Base-by-base conservation (phyloP, 1,139 yeast genomes). In the Sugiyamaella castrensis region DNA sequence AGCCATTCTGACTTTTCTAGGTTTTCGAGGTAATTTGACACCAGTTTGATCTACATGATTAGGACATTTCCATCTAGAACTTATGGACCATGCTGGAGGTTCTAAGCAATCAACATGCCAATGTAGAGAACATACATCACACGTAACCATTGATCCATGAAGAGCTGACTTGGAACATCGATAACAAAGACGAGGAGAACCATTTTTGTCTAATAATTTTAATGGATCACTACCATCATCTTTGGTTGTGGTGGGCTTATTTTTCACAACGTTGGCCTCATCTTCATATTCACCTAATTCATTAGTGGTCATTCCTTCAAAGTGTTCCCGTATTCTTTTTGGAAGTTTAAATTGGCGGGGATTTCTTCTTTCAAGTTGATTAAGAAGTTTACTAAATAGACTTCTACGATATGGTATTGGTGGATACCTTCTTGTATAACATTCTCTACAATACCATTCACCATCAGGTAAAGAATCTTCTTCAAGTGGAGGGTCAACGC, bases 41-140 rank as follows among this genome's bases (percentile, higher is more conserved):
- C 82, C 69, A 8, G 83, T 69, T 43, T 76, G 75, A 41, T 81
- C 87, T 11, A 81, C 79, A 67, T 92, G 98, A 59, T 87, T 82
- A 0, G 98, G 98, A 64, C 98, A 92, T 68, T 81, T 82, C 98
- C 98, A 92, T 63, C 87, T 87, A 37, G 78, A 75, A 1, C 95
- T 94, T 37, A 88, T 68, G 24, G 86, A 80, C 61, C 88, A 87
- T n/a, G 84, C 79, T 1, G 96, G 96, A 8, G 87, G 86, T 40
- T 76, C 75, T 10, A 92, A 68, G 66, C 98, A 92, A 67, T 92
- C 98, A 41, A 91, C 69, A 66, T 92, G 98, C 95, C 96, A 92
- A 11, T 83, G 78, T n/a, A 85, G 72, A 0, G 84, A 74, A 67
- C 98, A 92, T 60, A 83, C 85, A 62, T 91, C 97, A 66, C 98